These are phyloP conservation scores for Eruca vesicaria DNA, from an alignment of 441 rosid genomes.

Conservation along the genomic window DNA sequence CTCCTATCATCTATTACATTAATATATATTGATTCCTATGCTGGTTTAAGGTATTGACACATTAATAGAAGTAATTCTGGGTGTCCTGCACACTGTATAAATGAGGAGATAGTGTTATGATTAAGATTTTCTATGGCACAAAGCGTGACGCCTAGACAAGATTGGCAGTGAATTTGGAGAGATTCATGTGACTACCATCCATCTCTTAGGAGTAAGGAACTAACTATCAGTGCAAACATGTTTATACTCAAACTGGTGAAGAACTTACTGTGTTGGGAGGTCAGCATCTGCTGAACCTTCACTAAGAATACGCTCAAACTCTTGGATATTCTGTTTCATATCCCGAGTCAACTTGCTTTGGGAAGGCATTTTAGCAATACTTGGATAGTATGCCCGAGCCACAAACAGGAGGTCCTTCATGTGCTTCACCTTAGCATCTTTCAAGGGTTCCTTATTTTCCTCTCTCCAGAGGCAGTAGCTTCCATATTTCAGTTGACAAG, in stretches of 20 bases:
- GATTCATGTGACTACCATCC: slow-evolving; percentile 2
- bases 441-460: slow-evolving; percentile 74
- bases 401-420: slow-evolving; percentile 88
- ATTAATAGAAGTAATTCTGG: neutral
- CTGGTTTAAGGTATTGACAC: neutral
- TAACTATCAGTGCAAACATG: slow-evolving; percentile 14
- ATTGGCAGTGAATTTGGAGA: slow-evolving; percentile 12
- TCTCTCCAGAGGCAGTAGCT: slow-evolving; percentile 93
- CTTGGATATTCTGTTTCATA: slow-evolving; percentile 89
- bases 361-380: slow-evolving; percentile 82
- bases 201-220: slow-evolving; percentile 8
- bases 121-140: neutral
- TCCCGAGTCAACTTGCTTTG: slow-evolving; percentile 71
- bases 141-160: slow-evolving; percentile 1
- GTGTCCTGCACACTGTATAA: neutral
- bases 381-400: slow-evolving; percentile 95
- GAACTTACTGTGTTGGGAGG: slow-evolving; percentile 84
- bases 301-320: slow-evolving; percentile 81
- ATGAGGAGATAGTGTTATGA: neutral
- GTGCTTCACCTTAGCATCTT: slow-evolving; percentile 77
- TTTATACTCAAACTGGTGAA: slow-evolving; percentile 16
- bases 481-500: slow-evolving; percentile 79
- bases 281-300: slow-evolving; percentile 81
- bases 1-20: slow-evolving; percentile 3
- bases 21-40: neutral